These are phyloP conservation scores for Trypanosoma rangeli DNA, from an alignment of 208 protist species.

Conservation along the genomic window DNA sequence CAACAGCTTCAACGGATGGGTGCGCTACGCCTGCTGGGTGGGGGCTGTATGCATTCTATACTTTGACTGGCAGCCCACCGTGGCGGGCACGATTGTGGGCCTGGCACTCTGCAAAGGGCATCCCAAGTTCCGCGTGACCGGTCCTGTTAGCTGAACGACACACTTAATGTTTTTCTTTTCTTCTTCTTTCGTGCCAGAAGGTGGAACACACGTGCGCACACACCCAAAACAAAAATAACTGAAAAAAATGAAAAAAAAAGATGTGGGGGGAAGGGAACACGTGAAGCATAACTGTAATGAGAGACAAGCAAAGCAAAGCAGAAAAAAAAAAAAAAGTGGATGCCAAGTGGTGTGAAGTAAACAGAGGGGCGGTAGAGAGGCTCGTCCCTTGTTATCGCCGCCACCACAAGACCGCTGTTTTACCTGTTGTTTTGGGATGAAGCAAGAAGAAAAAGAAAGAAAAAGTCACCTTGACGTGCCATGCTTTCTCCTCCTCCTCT, in stretches of 20 bases:
- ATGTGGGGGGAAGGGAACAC: no score
- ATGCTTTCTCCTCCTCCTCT: no score
- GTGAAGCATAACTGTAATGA: no score
- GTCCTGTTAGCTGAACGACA: conserved; percentile 11
- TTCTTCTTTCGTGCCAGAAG: conserved; percentile 5
- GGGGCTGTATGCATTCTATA: conserved; percentile 84
- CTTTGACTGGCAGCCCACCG: conserved; percentile 90
- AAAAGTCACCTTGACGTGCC: neutral
- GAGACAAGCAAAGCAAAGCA: no score
- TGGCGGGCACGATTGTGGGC: conserved; percentile 70
- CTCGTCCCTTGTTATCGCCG: no score
- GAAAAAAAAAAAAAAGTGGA: conserved; percentile 14
- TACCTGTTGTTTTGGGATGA: neutral
- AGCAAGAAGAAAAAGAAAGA: neutral
- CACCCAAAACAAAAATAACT: conserved; percentile 14
- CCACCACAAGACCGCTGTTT: neutral
- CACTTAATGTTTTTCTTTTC: conserved; percentile 20
- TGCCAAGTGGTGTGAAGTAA: no score
- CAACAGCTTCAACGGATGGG: conserved; percentile 86
- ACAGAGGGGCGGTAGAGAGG: no score
- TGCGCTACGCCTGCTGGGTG: conserved; percentile 88
- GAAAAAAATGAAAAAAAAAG: conserved; percentile 7
- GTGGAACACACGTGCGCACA: no score
- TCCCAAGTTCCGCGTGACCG: conserved; percentile 54
- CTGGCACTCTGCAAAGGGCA: conserved; percentile 68